Evolutionary conservation across 1,139 yeast genomes (phyloP), one percentile per base, ranked within the genome.

Genomic region (Saccharomyces hybrid): DNA sequence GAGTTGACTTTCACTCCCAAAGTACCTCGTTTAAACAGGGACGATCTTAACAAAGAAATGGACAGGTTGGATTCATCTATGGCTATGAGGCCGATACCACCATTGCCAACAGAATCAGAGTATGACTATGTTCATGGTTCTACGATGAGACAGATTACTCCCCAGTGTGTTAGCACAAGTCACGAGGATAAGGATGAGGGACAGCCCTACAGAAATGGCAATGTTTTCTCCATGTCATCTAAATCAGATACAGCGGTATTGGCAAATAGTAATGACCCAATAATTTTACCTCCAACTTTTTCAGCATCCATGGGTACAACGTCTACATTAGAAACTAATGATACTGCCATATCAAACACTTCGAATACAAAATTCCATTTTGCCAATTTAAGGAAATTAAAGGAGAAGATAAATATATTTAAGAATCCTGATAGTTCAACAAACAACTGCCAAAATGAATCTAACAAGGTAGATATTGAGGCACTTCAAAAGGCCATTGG

Each of bases 1-100:
- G 98, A 93, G 65, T 85, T 93, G 86, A 89, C 98, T 0, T 93
- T 88, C 65, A 89, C 88, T 66, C 95, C 96, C 0, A 71, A 77
- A 16, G 77, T 80, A 1, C 84, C 82, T 26, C 55, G 53, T 47
- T 46, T 55, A 28, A 50, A 47, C 14, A 55, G 31, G 32, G 59
- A 56, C 38, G 57, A 46, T 51, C 52, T 53, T 27, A 54, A 47
- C 28, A 58, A 53, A 41, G 57, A 56, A 13, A 49, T 57, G 7
- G 62, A 56, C 29, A 48, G 61, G 50, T 50, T 65, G 53, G 67
- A 71, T 54, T 60, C 64, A 4, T 60, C 69, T 0, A 61, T 64
- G 46, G 66, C 63, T 34, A 59, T 60, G 16, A 65, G 76, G 58
- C 69, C 73, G 47, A 67, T 76, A 28, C 76, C 77, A 50, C 69